Percentiles rank a stretch among this genome's conserved stretches.
Evolutionary conservation across 495 filamentous ascomycete genomes (phyloP).

Genomic region (Penicillium diatomitis): DNA sequence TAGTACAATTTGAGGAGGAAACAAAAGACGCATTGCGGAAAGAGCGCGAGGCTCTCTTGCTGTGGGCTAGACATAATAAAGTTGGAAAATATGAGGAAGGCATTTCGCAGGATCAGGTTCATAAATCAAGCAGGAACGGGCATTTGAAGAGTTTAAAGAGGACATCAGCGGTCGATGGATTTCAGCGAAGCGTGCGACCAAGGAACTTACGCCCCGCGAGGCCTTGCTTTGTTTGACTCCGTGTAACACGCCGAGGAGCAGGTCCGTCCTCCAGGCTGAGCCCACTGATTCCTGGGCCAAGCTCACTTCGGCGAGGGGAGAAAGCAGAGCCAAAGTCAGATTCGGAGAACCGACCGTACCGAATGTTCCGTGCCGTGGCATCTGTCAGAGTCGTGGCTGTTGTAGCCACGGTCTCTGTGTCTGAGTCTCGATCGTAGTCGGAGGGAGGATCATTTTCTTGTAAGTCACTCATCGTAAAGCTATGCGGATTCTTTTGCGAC

Average conservation of each 20-base stretch:
- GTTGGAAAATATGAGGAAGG: too few species aligned
- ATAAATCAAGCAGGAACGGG: too few species aligned
- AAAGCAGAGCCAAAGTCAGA: constrained; percentile 11
- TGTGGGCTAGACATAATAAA: too few species aligned
- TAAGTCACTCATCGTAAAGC: constrained; percentile 30
- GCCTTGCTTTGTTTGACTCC: constrained; percentile 31
- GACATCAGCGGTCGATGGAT: too few species aligned
- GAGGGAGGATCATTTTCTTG: constrained; percentile 24
- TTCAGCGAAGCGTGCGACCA: constrained; percentile 1
- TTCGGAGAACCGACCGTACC: constrained; percentile 20
- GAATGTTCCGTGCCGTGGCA: constrained; percentile 32
- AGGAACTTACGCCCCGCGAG: constrained; percentile 4
- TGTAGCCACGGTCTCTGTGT: constrained; percentile 33
- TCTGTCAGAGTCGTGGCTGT: constrained; percentile 28
- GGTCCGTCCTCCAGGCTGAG: constrained; percentile 36
- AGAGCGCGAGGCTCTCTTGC: too few species aligned
- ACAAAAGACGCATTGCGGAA: too few species aligned
- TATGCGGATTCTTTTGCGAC: constrained; percentile 18
- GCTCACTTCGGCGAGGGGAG: constrained; percentile 26
- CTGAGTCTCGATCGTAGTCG: constrained; percentile 36
- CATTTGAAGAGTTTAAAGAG: too few species aligned
- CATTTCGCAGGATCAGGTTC: too few species aligned
- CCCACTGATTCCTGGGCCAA: constrained; percentile 31
- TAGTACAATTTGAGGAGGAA: not conserved
- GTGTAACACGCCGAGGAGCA: constrained; percentile 26